These are phyloP conservation scores for Pythium vanterpoolii DNA, from an alignment of 352 stramenopile genomes.

Conservation along the genomic window DNA sequence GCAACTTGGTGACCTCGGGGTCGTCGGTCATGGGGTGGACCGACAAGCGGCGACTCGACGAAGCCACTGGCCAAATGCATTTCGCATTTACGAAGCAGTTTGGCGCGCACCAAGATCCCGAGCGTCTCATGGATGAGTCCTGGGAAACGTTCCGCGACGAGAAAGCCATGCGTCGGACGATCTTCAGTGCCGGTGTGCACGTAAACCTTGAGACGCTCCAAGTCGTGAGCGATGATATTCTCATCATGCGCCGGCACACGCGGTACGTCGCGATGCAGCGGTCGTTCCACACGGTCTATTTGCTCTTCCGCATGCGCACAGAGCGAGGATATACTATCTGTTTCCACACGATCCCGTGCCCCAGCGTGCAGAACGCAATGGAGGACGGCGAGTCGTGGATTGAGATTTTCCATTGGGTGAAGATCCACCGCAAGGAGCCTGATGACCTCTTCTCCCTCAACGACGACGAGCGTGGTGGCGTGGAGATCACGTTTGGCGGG, in stretches of 20 bases:
- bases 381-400: conserved; percentile 54
- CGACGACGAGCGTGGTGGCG: conserved; percentile 3
- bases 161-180: conserved; percentile 43
- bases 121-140: conserved; percentile 41
- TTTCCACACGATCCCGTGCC: conserved; percentile 60
- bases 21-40: conserved; percentile 24
- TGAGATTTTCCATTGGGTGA: conserved; percentile 66
- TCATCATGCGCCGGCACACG: conserved; percentile 56
- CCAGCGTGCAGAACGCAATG: conserved; percentile 42
- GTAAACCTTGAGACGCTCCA: conserved; percentile 48
- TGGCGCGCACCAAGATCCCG: conserved; percentile 24
- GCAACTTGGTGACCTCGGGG: conserved; percentile 44
- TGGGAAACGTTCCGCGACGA: conserved; percentile 50
- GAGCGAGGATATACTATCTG: conserved; percentile 53
- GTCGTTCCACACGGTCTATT: conserved; percentile 68
- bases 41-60: conserved; percentile 41
- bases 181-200: conserved; percentile 44
- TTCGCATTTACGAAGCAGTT: conserved; percentile 63
- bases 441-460: conserved; percentile 14
- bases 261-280: conserved; percentile 42
- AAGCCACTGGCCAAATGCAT: conserved; percentile 42
- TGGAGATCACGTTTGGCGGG: conserved; percentile 49
- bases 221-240: conserved; percentile 43
- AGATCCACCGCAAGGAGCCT: conserved; percentile 29
- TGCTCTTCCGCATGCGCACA: conserved; percentile 62